phyloP scores from a whole-genome alignment of 1,284 basidiomycete species.

The Microbotryomycetes sp. region DNA sequence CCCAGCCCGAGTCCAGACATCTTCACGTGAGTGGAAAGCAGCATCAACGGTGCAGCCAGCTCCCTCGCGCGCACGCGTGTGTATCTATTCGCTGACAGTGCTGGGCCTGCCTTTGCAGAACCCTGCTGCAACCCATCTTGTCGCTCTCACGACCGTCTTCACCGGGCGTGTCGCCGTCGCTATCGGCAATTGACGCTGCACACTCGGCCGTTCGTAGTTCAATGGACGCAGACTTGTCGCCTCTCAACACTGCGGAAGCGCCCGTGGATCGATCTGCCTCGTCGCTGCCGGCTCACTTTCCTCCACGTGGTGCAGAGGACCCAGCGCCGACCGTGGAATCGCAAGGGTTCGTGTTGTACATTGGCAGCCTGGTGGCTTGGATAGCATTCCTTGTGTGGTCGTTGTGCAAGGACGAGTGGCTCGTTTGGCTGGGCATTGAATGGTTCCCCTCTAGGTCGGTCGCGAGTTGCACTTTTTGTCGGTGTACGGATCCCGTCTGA shows the following conservation, averaged over 20 bases:
- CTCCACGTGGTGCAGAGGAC: slow-evolving; percentile 22
- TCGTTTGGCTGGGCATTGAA: slow-evolving; percentile 26
- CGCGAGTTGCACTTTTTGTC: background rate
- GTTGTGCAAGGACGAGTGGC: slow-evolving; percentile 16
- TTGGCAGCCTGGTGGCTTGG: slow-evolving; percentile 24
- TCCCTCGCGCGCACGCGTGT: background rate
- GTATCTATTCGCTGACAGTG: no score
- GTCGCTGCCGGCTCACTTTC: slow-evolving; percentile 28
- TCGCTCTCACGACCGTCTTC: slow-evolving; percentile 22
- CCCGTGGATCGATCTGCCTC: slow-evolving; percentile 12
- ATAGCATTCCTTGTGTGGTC: slow-evolving; percentile 31
- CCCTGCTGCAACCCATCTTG: slow-evolving; percentile 22
- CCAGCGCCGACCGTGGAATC: slow-evolving; percentile 28
- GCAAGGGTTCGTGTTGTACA: slow-evolving; percentile 34
- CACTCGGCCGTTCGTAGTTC: background rate
- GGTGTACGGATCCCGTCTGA: background rate
- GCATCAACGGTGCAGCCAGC: no score
- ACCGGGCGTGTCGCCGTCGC: background rate
- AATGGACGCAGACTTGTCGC: background rate
- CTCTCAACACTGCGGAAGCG: background rate
- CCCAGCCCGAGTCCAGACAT: slow-evolving; percentile 16
- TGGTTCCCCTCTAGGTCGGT: slow-evolving; percentile 35
- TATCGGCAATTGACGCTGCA: background rate
- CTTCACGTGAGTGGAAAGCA: slow-evolving; percentile 22
- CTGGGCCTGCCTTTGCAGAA: background rate